Base-by-base conservation (phyloP, 148 eudicot genomes). In the Dianthus caryophyllus region DNA sequence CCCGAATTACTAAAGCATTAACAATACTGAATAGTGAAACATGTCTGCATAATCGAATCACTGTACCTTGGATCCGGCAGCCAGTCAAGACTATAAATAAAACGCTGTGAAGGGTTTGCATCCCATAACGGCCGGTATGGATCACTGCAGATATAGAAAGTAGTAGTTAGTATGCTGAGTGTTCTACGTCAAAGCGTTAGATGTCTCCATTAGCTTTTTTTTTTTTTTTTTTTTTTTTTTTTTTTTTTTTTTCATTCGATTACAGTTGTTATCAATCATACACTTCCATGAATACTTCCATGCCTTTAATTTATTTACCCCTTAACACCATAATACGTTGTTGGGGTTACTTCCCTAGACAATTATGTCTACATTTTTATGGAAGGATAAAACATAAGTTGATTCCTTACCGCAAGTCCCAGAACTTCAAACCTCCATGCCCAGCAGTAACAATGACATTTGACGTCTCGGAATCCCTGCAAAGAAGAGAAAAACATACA, bases 71-170 rank as follows among this genome's bases (percentile, higher is more conserved):
- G 99, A 78, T 94, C 82, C 57, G 90, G 85, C 52, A 85, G 69
- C 99, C 99, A 94, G 73, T 94, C 99, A 75, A 94, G 76, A 77
- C 92, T 76, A 77, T 74, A 90, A 66, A 84, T 77, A 44, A 41
- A 76, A 71, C 77, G 77, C 56, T 76, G 87, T 17, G 80, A 69
- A 44, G 88, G 74, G 72, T 78, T 77, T 61, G 83, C 77, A 68
- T 84, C 86, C 97, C 96, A 86, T 66, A 94, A 57, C 55, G 99
- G 92, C 53, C 80, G 81, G 67, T 84, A 94, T 65, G 97, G 99
- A 60, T 94, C 99, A 31, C 99, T 94, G 85, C 73, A 71, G 67
- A 64, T 56, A 69, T 17, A 39, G 16, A 26, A 75, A 72, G 65
- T n/a, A 58, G 25, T 61, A 52, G 49, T 54, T 63, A 63, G 52